A percentile compares a stretch with the other conserved stretches of the same genome.
phyloP scores from a whole-genome alignment of 345 rosid species.

The Stellera chamaejasme region DNA sequence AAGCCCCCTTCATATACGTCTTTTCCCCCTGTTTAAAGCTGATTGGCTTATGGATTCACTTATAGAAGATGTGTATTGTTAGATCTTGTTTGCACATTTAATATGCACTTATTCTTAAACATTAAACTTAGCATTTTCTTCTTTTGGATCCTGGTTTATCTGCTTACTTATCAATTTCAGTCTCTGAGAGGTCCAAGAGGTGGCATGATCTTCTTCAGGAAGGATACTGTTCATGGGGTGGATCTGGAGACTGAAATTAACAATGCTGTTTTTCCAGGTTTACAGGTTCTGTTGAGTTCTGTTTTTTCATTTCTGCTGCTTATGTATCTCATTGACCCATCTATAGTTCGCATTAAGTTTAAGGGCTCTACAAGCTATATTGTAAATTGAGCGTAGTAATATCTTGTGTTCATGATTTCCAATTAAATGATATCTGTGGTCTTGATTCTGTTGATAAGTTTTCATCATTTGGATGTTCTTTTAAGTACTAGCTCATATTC shows the following conservation, averaged over 20 bases:
- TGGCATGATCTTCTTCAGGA: conserved; percentile 94
- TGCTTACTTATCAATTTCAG: conserved; percentile 25
- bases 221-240: conserved; percentile 71
- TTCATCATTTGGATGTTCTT: background rate
- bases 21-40: too few relatives aligned
- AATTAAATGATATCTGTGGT: background rate
- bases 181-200: conserved; percentile 98
- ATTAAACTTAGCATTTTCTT: background rate
- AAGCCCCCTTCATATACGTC: background rate
- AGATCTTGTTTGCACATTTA: too few relatives aligned
- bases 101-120: too few relatives aligned
- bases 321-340: background rate
- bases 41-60: too few relatives aligned
- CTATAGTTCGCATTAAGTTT: background rate
- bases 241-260: conserved; percentile 78
- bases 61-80: too few relatives aligned
- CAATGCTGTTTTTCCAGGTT: conserved; percentile 94
- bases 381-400: background rate
- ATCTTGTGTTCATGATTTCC: background rate
- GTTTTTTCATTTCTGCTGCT: background rate
- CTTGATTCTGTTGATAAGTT: background rate
- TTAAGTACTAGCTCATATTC: background rate
- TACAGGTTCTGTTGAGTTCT: conserved; percentile 47
- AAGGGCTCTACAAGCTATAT: background rate
- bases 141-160: conserved; percentile 1